A percentile compares a stretch with the other conserved stretches of the same genome.
Conservation (phyloP, 163 green algal species). For the Coccomyxa subellipsoidea region DNA sequence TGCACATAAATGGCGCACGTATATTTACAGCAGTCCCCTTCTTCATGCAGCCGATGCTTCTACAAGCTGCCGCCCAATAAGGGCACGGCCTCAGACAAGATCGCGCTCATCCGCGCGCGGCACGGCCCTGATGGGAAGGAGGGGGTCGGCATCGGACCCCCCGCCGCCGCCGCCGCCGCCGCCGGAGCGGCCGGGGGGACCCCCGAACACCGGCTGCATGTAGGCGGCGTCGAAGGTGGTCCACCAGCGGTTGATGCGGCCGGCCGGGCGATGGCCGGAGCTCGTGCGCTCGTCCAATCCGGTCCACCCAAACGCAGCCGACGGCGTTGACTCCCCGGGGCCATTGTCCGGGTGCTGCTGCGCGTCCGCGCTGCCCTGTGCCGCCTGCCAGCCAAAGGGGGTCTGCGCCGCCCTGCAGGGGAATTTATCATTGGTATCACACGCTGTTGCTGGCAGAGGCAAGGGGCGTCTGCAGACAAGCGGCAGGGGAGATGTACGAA, state of each 20-base stretch:
- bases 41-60: no score
- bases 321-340: not conserved
- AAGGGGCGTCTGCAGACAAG: no score
- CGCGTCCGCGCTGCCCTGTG: not conserved
- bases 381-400: not conserved
- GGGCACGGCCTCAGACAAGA: not conserved
- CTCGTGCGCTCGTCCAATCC: not conserved
- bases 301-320: constrained; percentile 1
- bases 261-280: not conserved
- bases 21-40: no score
- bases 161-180: no score
- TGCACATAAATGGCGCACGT: no score
- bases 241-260: constrained; percentile 34
- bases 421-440: no score
- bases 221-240: constrained; percentile 41
- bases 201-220: constrained; percentile 38
- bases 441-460: no score
- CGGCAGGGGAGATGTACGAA: no score
- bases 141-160: not conserved
- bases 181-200: not conserved
- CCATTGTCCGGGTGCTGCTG: not conserved
- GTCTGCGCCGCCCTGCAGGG: not conserved
- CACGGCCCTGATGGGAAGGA: not conserved
- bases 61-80: no score
- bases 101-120: not conserved